Base-by-base conservation (phyloP, 257 asterid species). In the Nicotiana attenuata region DNA sequence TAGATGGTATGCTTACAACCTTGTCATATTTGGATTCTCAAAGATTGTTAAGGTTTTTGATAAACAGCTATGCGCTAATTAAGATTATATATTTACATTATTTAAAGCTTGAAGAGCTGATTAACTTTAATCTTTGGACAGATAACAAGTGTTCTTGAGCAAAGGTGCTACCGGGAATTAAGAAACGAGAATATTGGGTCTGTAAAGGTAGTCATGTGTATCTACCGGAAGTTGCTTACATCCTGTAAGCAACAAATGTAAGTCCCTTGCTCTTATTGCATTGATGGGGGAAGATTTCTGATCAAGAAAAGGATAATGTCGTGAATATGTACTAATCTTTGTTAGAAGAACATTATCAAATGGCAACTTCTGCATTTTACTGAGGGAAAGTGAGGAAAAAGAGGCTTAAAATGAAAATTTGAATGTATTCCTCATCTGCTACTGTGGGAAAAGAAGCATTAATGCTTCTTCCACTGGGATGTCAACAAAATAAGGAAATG, bases 161-260 rank as follows among this genome's bases (percentile, higher is more conserved):
- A 92, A 88, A 88, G 94, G 87, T 92, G 91, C 83, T 92, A 89
- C 82, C 89, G 91, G 81, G 97, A 91, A 82, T 82, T 92, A 85
- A 88, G 97, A 85, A 86, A 84, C 66, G 92, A 89, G 82, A 92
- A 92, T 85, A 61, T 90, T 52, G 88, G 82, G 81, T 56, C 86
- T 81, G 97, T 92, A 33, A 90, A 90, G 88, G 88, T 81, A 78
- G 90, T 92, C 85, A 88, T 92, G 84, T 90, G 91, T 82, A 84
- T 92, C 67, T 92, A 90, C 89, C 88, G 93, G 86, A 92, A 90
- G 88, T 87, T 92, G 90, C 81, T 90, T 80, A 50, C 85, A 79
- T 84, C 94, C 80, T 92, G 97, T 89, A 92, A 86, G 85, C 91
- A 90, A 83, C 95, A 92, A 89, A 92, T 92, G 97, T 92, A 90